Evolutionary conservation across 768 basidiomycete species (phyloP).

Genomic region (Tremella mesenterica): DNA sequence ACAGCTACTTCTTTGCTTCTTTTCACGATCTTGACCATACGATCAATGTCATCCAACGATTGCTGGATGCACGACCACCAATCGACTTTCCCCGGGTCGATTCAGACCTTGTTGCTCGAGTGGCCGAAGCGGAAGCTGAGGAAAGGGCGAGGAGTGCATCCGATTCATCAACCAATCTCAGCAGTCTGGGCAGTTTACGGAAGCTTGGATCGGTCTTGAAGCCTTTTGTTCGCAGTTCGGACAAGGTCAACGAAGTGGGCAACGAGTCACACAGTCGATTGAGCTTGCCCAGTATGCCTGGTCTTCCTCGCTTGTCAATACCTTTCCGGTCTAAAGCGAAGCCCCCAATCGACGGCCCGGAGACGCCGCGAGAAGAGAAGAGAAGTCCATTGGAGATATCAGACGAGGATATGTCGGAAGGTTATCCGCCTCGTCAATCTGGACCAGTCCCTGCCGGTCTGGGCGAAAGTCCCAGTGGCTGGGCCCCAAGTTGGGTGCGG

Average conservation of each 20-base stretch:
- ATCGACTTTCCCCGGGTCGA: constrained; percentile 24
- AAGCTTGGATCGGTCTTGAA: background rate
- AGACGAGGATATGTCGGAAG: constrained; percentile 13
- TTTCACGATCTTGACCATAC: constrained; percentile 72
- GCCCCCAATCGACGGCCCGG: background rate
- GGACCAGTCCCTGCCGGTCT: constrained; percentile 19
- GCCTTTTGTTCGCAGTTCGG: background rate
- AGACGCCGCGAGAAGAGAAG: background rate
- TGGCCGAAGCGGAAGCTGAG: constrained; percentile 3
- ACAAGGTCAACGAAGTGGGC: background rate
- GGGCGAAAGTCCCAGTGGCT: constrained; percentile 5
- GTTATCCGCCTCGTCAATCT: constrained; percentile 33
- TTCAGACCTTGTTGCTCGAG: constrained; percentile 13
- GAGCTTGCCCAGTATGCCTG: background rate
- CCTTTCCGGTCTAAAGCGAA: background rate
- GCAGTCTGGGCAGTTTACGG: background rate
- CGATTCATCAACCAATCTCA: background rate
- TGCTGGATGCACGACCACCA: constrained; percentile 51
- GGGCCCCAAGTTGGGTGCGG: constrained; percentile 30
- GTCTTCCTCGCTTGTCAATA: background rate
- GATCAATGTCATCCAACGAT: constrained; percentile 70
- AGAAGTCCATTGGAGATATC: background rate
- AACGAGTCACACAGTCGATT: background rate
- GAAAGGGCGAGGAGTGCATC: background rate
- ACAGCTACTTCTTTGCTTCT: constrained; percentile 85